Conservation (phyloP, 169 alveolate genomes). For the Amoebophrya sp. region DNA sequence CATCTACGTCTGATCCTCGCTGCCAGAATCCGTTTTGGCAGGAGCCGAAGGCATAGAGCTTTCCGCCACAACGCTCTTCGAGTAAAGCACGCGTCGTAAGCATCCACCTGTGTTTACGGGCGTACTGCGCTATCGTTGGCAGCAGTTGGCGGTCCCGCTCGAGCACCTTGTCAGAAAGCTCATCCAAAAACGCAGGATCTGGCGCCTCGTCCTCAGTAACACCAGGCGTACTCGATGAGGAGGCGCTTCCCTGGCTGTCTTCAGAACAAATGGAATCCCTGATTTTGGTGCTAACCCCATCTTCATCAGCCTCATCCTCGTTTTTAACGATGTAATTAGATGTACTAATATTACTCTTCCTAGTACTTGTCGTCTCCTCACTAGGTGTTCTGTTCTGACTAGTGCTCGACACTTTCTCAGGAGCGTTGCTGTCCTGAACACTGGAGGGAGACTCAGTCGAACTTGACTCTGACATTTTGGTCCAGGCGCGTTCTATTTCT, state of each 20-base stretch:
- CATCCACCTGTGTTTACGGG: not conserved
- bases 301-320: too few species aligned
- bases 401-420: too few species aligned
- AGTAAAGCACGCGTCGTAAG: not conserved
- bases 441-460: too few species aligned
- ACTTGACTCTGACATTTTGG: too few species aligned
- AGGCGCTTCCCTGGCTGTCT: not conserved
- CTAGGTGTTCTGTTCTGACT: too few species aligned
- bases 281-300: too few species aligned
- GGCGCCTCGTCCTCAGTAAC: not conserved
- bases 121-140: not conserved
- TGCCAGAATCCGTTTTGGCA: not conserved
- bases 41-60: not conserved
- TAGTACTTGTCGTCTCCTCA: too few species aligned
- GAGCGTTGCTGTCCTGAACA: too few species aligned
- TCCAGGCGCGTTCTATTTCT: too few species aligned
- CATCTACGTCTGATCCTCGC: not conserved
- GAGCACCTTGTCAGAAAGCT: not conserved
- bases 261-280: too few species aligned
- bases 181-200: not conserved
- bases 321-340: too few species aligned
- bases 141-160: not conserved
- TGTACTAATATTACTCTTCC: too few species aligned
- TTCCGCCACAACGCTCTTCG: not conserved
- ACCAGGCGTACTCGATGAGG: not conserved